Conservation (phyloP, 495 filamentous ascomycete genomes). For the Aspergillus funiculosus region DNA sequence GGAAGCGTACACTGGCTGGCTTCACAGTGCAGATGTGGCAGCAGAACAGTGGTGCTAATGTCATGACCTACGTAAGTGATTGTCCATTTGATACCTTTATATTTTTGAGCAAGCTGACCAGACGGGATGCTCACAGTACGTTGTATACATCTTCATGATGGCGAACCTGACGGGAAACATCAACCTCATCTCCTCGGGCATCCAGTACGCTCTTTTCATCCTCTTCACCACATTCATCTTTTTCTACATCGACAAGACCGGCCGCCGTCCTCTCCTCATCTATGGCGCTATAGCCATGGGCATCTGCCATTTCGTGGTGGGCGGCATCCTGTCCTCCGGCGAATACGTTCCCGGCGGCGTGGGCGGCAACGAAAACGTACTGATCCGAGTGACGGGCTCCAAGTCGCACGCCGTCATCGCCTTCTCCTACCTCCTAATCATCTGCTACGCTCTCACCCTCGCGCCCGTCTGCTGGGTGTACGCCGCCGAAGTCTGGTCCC, state of each 20-base stretch:
- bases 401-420: conserved; percentile 60
- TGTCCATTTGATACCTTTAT: not conserved
- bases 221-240: conserved; percentile 56
- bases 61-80: conserved; percentile 43
- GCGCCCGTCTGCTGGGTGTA: conserved; percentile 63
- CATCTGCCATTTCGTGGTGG: conserved; percentile 55
- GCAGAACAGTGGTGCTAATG: conserved; percentile 56
- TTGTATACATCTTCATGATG: conserved; percentile 59
- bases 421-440: conserved; percentile 64
- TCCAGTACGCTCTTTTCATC: conserved; percentile 65
- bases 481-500: conserved; percentile 60
- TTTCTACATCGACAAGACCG: conserved; percentile 61
- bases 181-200: conserved; percentile 53
- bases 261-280: conserved; percentile 58
- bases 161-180: conserved; percentile 42
- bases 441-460: conserved; percentile 59
- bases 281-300: conserved; percentile 56
- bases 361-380: conserved; percentile 55
- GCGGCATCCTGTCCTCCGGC: conserved; percentile 31
- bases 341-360: conserved; percentile 45
- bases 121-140: no score
- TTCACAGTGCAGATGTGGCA: conserved; percentile 54
- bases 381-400: conserved; percentile 47
- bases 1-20: conserved; percentile 57
- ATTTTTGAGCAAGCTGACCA: no score